Evolutionary conservation across 768 basidiomycete species (phyloP).

Genomic region (Termitomyces sp.): DNA sequence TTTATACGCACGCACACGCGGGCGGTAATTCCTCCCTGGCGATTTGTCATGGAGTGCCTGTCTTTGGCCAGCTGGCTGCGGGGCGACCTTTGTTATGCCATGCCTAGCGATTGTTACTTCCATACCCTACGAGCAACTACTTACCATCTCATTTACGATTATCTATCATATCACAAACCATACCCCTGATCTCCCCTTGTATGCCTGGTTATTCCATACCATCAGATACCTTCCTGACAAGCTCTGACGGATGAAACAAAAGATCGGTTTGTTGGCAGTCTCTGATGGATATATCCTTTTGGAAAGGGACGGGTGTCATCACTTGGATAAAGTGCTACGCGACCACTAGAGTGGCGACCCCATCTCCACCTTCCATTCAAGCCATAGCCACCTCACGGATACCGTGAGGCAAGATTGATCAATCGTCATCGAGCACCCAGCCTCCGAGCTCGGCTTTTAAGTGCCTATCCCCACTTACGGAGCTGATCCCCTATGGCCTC

Average conservation of each 20-base stretch:
- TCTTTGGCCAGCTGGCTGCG: conserved; percentile 1
- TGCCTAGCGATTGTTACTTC: conserved; percentile 9
- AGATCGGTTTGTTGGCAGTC: conserved; percentile 8
- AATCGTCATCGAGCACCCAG: neutral
- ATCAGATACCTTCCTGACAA: neutral
- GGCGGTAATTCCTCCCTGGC: conserved; percentile 5
- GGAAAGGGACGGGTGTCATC: conserved; percentile 6
- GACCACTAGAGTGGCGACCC: conserved; percentile 13
- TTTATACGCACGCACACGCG: conserved; percentile 3
- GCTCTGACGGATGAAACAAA: conserved; percentile 7
- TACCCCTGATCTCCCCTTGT: conserved; percentile 8
- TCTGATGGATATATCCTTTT: conserved; percentile 8
- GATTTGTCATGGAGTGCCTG: conserved; percentile 1
- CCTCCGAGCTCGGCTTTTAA: conserved; percentile 1
- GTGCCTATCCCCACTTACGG: neutral
- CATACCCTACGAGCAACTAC: conserved; percentile 14
- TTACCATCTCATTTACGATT: conserved; percentile 12
- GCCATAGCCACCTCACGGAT: conserved; percentile 18
- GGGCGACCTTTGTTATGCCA: conserved; percentile 3
- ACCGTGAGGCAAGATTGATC: conserved; percentile 20
- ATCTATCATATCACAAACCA: conserved; percentile 7
- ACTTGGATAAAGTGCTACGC: neutral
- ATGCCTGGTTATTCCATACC: conserved; percentile 1
- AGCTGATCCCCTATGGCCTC: conserved; percentile 13
- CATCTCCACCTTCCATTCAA: conserved; percentile 11